Evolutionary conservation across 768 basidiomycete genomes (phyloP), one percentile per base, ranked within the genome.

Genomic region (Lyophyllum shimeji): DNA sequence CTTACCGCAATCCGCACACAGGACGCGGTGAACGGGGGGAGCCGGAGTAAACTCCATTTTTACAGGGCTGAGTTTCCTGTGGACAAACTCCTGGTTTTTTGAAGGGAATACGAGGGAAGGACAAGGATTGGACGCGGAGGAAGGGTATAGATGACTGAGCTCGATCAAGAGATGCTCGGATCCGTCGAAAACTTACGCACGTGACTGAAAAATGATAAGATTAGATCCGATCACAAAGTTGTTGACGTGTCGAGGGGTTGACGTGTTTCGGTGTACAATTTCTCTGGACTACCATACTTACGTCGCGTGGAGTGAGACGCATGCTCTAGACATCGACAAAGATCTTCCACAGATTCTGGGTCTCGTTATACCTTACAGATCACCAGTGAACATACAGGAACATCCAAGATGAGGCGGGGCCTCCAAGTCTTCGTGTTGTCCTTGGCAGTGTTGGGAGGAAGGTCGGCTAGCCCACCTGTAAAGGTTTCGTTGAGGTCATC

Each of bases 1-100:
- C 82, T 58, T 68, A 84, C 93, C 93, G 65, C 93, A 95, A 73
- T 94, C 93, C 4, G 93, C 93, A 61, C 93, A 95, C 9, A 94
- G 82, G 8, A 94, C 90, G 24, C 90, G 83, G 69, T 89, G 90
- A 2, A 93, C 79, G 0, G 90, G 81, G 24, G 90, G 86, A 20
- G 80, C 78, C 27, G 90, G 84, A 17, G 83, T 75, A 66, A 91
- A 93, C 65, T 95, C 90, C 92, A 95, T 95, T 45, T 61, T 45
- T 3, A 34, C 13, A 21, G 34, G 24, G n/a, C 20, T 46, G 17
- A 8, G 25, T 3, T 40, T 40, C n/a, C 37, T 17, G 24, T 20
- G 23, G n/a, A 2, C 13, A 3, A 25, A 8, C 18, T 13, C 4
- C 33, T 7, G 44, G 20, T n/a, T 18, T 18, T 15, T 4, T 13